Evolutionary conservation across 2,329 filamentous ascomycete genomes (phyloP), one percentile per base, ranked within the genome.

Genomic region (Aspergillus hiratsukae): DNA sequence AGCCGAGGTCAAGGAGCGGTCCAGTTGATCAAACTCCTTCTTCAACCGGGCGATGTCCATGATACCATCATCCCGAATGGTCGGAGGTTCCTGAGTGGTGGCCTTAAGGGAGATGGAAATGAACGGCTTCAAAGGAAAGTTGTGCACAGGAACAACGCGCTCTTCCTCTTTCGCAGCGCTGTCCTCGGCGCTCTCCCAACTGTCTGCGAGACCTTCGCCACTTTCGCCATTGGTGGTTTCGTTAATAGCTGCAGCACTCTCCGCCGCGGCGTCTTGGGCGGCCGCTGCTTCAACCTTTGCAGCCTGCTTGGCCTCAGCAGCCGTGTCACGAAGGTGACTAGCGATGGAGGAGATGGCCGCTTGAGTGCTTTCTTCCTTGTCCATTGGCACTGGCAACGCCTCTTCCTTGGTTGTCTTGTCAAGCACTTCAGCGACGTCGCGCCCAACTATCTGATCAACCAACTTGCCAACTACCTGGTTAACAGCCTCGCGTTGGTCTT

Each of bases 1-100:
- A 19, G 93, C 92, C 4, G 92, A 89, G 51, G 93, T 93, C 31
- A 99, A 82, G 61, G 92, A 95, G 62, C 95, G 89, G 70, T 99
- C 94, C 60, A 97, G 87, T 76, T 97, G 94, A 69, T 99, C 94
- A 67, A 97, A 97, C 4, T 96, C 91, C 77, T 97, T 97, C 81
- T 96, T 96, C 61, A 97, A 81, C 56, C 91, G 86, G 52, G 94
- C 93, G 69, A 99, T 94, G 65, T 96, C 91, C 80, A 96, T 89
- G 66, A 96, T 87, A 46, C 87, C 83, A 63, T 93, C 88, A 56
- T 90, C 85, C 40, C 88, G 87, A 72, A 97, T 80, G 72, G 57
- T 85, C 79, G 70, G 85, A 80, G 75, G 74, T 70, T 68, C 81
- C 73, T 64, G 65, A 41, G 67, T 50, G 52, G 66, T 61, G 21